Percentiles rank a stretch among this genome's conserved stretches.
Evolutionary conservation across 1,139 yeast species (phyloP).

Genomic region (Candida glucosophila): DNA sequence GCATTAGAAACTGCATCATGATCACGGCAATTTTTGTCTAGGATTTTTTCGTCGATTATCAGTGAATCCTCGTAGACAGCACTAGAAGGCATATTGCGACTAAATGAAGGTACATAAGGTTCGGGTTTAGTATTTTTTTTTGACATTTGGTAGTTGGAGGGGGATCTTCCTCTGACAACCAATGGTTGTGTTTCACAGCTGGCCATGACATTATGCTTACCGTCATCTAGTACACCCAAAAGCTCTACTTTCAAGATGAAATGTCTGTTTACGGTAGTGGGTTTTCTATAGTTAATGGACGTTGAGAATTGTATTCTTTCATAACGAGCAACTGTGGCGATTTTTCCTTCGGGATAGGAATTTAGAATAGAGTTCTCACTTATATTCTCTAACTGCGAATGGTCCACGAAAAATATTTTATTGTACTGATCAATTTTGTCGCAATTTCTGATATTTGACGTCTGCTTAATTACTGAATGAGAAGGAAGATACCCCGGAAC

Average conservation of each 20-base stretch:
- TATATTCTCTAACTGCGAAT: slow-evolving; percentile 4
- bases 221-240: slow-evolving; percentile 18
- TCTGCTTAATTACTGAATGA: slow-evolving; percentile 25
- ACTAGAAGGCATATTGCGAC: no score
- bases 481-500: slow-evolving; percentile 32
- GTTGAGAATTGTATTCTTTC: slow-evolving; percentile 37
- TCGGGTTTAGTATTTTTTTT: slow-evolving; percentile 5
- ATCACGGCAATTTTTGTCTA: no score
- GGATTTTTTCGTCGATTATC: no score
- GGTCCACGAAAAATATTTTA: slow-evolving; percentile 32
- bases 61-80: no score
- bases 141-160: slow-evolving; percentile 24
- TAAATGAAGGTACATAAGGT: no score
- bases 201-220: slow-evolving; percentile 19
- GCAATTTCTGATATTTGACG: slow-evolving; percentile 32
- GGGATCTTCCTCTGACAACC: slow-evolving; percentile 35
- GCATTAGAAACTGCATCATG: no score
- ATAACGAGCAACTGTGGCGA: slow-evolving; percentile 32
- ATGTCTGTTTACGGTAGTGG: slow-evolving; percentile 16
- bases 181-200: slow-evolving; percentile 30
- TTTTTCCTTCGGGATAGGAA: slow-evolving; percentile 21
- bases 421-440: slow-evolving; percentile 46
- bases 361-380: slow-evolving; percentile 15
- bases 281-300: slow-evolving; percentile 16
- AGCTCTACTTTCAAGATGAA: slow-evolving; percentile 27